Evolutionary conservation across 495 filamentous ascomycete genomes (phyloP).

Genomic region (Aspergillus asperescens): DNA sequence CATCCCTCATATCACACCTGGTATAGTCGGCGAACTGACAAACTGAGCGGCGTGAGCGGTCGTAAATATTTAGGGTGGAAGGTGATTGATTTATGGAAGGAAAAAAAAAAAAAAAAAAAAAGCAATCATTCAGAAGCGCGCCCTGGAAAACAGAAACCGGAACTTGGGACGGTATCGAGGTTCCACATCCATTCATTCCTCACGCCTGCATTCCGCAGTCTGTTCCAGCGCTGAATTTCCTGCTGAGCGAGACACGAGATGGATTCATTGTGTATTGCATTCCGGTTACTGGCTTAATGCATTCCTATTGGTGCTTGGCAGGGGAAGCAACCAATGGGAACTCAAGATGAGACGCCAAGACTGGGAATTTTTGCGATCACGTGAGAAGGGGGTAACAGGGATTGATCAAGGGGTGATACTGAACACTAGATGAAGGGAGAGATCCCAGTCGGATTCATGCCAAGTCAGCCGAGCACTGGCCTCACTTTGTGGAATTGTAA

Average conservation of each 20-base stretch:
- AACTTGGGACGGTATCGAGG: not conserved
- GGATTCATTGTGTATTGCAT: not conserved
- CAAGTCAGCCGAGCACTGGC: not conserved
- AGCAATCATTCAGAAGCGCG: not conserved
- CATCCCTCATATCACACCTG: constrained; percentile 25
- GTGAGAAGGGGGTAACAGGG: not conserved
- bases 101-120: not conserved
- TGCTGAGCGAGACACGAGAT: not conserved
- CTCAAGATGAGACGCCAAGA: not conserved
- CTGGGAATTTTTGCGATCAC: not conserved
- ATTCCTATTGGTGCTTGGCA: not conserved
- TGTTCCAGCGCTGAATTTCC: not conserved
- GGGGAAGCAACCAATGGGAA: not conserved
- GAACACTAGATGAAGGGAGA: not conserved
- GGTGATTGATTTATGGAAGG: not conserved
- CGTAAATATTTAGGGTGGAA: too few species aligned
- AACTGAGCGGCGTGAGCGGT: too few species aligned
- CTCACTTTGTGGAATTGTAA: not conserved
- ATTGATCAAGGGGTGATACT: not conserved
- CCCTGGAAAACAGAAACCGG: not conserved
- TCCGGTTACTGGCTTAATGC: not conserved
- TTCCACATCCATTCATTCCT: not conserved
- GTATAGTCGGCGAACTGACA: too few species aligned
- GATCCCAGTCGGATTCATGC: not conserved
- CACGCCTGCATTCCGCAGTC: not conserved